A percentile compares a stretch with the other conserved stretches of the same genome.
These are phyloP conservation scores for Dactylellina cionopaga DNA, from an alignment of 2,329 filamentous ascomycete genomes.

Conservation along the genomic window DNA sequence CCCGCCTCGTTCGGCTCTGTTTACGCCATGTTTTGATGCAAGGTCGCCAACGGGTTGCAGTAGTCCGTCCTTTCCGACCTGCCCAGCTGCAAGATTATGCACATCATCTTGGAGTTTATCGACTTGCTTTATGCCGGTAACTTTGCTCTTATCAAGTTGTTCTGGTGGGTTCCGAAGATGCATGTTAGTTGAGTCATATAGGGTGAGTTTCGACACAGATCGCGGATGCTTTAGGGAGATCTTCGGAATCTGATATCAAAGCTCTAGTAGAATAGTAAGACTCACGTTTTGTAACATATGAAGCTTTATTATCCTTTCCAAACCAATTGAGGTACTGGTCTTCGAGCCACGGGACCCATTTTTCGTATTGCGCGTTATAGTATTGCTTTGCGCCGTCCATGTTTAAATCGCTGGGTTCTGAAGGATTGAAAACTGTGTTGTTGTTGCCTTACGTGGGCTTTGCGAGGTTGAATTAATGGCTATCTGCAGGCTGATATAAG, in stretches of 20 bases:
- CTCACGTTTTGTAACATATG: slow-evolving; percentile 74
- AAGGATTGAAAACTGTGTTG: background rate
- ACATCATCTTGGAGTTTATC: slow-evolving; percentile 75
- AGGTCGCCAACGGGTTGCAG: slow-evolving; percentile 72
- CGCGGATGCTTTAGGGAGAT: too few species aligned
- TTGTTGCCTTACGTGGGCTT: background rate
- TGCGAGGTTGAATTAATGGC: background rate
- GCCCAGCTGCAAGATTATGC: slow-evolving; percentile 70
- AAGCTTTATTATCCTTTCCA: slow-evolving; percentile 79
- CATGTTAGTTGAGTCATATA: slow-evolving; percentile 33
- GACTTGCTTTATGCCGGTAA: slow-evolving; percentile 74
- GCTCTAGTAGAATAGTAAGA: slow-evolving; percentile 30
- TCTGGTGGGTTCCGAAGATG: slow-evolving; percentile 63
- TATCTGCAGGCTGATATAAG: too few species aligned
- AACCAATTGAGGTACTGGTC: slow-evolving; percentile 77
- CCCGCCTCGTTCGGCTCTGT: slow-evolving; percentile 72
- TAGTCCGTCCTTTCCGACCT: slow-evolving; percentile 75
- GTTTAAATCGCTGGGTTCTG: too few species aligned
- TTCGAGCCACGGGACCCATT: slow-evolving; percentile 80
- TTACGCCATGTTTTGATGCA: slow-evolving; percentile 72
- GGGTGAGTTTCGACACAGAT: background rate
- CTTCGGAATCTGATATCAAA: too few species aligned
- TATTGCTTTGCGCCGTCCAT: slow-evolving; percentile 71
- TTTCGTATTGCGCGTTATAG: slow-evolving; percentile 78
- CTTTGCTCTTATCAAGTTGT: slow-evolving; percentile 74